A percentile compares a stretch with the other conserved stretches of the same genome.
phyloP scores from a whole-genome alignment of 805 yeast genomes.

The Yamadazyma takamatsuzukensis region DNA sequence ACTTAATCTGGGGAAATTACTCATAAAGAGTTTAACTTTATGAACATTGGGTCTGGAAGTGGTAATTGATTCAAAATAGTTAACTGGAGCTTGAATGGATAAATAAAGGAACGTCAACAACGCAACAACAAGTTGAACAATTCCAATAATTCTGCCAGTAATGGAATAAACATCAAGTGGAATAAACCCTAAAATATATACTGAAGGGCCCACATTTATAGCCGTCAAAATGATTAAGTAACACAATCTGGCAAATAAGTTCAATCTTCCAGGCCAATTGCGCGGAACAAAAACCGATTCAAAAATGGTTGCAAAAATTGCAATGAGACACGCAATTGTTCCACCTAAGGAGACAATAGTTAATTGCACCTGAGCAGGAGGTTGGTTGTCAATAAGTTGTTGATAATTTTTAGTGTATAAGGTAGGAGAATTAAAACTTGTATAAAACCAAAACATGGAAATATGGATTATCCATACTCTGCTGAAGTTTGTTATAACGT shows the following conservation, averaged over 20 bases:
- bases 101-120: constrained; percentile 25
- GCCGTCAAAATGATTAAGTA: constrained; percentile 13
- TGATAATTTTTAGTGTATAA: constrained; percentile 42
- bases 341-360: constrained; percentile 47
- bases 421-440: constrained; percentile 48
- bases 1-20: constrained; percentile 22
- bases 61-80: constrained; percentile 15
- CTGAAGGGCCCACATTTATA: constrained; percentile 25
- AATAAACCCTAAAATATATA: constrained; percentile 24
- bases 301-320: constrained; percentile 21
- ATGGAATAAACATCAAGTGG: constrained; percentile 22
- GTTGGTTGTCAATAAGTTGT: constrained; percentile 40
- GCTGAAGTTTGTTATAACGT: constrained; percentile 46
- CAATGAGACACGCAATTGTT: constrained; percentile 31
- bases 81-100: constrained; percentile 23
- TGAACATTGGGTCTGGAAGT: constrained; percentile 7
- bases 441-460: constrained; percentile 49
- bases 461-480: constrained; percentile 53
- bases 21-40: constrained; percentile 15
- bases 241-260: constrained; percentile 13
- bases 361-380: constrained; percentile 42
- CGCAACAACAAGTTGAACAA: constrained; percentile 26
- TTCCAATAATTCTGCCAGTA: constrained; percentile 20
- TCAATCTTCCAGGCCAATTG: constrained; percentile 19
- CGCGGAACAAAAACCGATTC: constrained; percentile 27